phyloP scores from a whole-genome alignment of 768 basidiomycete species.

The Lactifluus echinatus region DNA sequence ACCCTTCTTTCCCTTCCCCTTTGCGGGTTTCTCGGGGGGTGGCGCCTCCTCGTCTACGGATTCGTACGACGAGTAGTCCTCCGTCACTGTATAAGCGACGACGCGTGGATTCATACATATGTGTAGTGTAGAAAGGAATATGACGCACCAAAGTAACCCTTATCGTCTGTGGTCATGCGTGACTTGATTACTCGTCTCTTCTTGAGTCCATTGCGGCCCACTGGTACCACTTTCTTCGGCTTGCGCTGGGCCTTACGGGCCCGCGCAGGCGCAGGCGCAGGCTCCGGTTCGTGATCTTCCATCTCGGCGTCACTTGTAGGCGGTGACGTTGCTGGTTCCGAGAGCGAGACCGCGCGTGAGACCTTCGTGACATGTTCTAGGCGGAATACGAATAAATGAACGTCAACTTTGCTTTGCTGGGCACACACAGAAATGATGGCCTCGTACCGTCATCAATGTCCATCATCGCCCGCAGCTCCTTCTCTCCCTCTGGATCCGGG shows the following conservation, averaged over 20 bases:
- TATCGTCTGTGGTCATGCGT: conserved; percentile 44
- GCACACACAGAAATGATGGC: background rate
- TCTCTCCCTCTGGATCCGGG: conserved; percentile 36
- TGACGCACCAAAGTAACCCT: conserved; percentile 65
- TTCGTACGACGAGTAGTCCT: conserved; percentile 77
- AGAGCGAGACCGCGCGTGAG: conserved; percentile 2
- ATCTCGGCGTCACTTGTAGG: conserved; percentile 23
- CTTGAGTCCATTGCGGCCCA: conserved; percentile 72
- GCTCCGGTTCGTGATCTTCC: conserved; percentile 22
- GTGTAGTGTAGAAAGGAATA: background rate
- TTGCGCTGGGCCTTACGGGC: conserved; percentile 33
- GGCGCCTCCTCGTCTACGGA: conserved; percentile 57
- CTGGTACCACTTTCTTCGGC: conserved; percentile 53
- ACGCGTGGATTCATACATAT: background rate
- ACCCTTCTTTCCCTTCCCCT: conserved; percentile 17
- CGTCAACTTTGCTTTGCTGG: conserved; percentile 16
- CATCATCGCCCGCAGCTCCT: conserved; percentile 54
- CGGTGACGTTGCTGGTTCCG: conserved; percentile 21
- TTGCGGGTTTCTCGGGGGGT: conserved; percentile 20
- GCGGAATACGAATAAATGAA: conserved; percentile 28
- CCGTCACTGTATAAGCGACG: conserved; percentile 40
- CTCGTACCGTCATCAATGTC: conserved; percentile 62
- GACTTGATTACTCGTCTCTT: conserved; percentile 60
- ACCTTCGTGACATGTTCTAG: conserved; percentile 24
- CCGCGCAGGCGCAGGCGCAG: conserved; percentile 17